phyloP scores from a whole-genome alignment of 1,139 yeast genomes.

The Scheffersomyces quercinus region DNA sequence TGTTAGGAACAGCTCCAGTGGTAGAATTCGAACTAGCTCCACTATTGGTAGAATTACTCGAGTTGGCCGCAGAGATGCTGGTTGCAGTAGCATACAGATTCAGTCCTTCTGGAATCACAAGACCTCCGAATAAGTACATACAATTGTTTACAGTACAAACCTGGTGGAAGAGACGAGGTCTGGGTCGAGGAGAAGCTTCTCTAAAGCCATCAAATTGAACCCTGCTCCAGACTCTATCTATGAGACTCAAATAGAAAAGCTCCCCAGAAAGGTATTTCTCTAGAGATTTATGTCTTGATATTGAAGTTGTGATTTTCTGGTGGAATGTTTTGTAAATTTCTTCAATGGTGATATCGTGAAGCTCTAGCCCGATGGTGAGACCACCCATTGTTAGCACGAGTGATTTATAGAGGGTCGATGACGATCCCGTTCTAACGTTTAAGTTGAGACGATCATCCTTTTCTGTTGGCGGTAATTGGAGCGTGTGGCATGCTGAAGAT shows the following conservation, averaged over 20 bases:
- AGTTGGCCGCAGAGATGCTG: neutral
- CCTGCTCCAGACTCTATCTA: conserved; percentile 58
- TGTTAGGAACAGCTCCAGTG: neutral
- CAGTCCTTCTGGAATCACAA: conserved; percentile 27
- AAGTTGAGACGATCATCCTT: conserved; percentile 49
- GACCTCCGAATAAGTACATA: conserved; percentile 65
- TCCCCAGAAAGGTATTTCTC: conserved; percentile 56
- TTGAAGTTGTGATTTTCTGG: conserved; percentile 25
- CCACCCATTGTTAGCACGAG: conserved; percentile 70
- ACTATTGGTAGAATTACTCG: too few relatives aligned
- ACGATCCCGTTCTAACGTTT: conserved; percentile 67
- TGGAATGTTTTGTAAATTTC: conserved; percentile 29
- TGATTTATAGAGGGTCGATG: conserved; percentile 57
- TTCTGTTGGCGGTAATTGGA: conserved; percentile 48
- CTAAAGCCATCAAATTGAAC: conserved; percentile 19
- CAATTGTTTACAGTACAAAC: conserved; percentile 49
- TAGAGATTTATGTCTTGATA: conserved; percentile 29
- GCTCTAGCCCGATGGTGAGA: conserved; percentile 55
- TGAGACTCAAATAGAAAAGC: conserved; percentile 55
- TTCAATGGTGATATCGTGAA: conserved; percentile 35
- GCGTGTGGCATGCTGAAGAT: conserved; percentile 48
- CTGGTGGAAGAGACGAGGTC: conserved; percentile 62
- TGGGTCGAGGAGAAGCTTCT: conserved; percentile 32
- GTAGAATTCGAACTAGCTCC: neutral
- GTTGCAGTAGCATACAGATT: conserved; percentile 3